Base-by-base conservation (phyloP, 805 yeast genomes). In the Candida quercuum region DNA sequence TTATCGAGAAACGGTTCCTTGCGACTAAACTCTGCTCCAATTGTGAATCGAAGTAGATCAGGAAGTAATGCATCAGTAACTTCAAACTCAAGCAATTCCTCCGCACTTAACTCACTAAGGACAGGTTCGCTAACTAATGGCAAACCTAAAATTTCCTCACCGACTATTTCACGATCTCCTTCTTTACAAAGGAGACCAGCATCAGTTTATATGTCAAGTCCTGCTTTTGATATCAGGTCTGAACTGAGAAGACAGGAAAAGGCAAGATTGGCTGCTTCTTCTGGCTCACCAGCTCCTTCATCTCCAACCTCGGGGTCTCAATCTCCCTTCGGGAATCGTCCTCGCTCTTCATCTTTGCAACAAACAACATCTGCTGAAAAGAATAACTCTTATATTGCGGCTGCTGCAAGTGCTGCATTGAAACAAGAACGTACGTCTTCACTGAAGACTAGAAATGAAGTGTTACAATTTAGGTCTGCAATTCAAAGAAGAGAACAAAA, bases 201-300 rank as follows among this genome's bases (percentile, higher is more conserved):
- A 4, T 48, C 54, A 2, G 33, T 47, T 2, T 41, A 47, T 27
- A 42, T 46, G 35, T 49, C 55, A 5, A 47, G 44, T 29, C 49
- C 54, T 2, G 56, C 57, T 2, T 54, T 54, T 41, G 58, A 54
- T 36, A 52, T 54, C 25, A 42, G 58, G 43, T 40, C 54, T 5
- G 49, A 54, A 21, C 8, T 52, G 36, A 43, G 50, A 35, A 43
- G 57, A 39, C 56, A 52, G 32, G 54, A 47, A 29, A 39, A 32
- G 30, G 40, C 46, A 1, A 45, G 42, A 20, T 27, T 36, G 8
- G 45, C 46, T 3, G 41, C 40, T 11, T 34, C 42, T 10, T 19
- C 39, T 9, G 21, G 39, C n/a, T 22, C 30, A 3, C 23, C 41
- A 6, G 15, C 32, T 13, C 14, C 39, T 10, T 17, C 38, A 21